Evolutionary conservation across 2,329 filamentous ascomycete genomes (phyloP).

Genomic region (Stenocarpella maydis): DNA sequence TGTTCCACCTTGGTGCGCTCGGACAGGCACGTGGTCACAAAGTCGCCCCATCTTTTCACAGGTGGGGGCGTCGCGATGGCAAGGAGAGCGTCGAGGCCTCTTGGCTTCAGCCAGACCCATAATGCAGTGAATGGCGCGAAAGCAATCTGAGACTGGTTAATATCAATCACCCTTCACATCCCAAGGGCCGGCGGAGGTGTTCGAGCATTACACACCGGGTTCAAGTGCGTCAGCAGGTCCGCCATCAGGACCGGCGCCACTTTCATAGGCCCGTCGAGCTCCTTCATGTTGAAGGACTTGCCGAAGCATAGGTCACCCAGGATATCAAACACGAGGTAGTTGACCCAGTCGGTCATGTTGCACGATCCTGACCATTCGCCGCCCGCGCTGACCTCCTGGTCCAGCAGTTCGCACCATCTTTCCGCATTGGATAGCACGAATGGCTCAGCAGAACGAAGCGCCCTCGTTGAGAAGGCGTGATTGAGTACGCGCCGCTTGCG

Average conservation of each 20-base stretch:
- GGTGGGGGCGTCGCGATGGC: conserved; percentile 37
- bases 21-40: conserved; percentile 38
- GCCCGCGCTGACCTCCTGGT: conserved; percentile 30
- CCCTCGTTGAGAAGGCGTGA: conserved; percentile 53
- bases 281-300: conserved; percentile 36
- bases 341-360: conserved; percentile 32
- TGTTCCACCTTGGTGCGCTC: conserved; percentile 36
- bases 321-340: conserved; percentile 34
- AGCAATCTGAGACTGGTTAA: conserved; percentile 36
- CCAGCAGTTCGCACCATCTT: conserved; percentile 30
- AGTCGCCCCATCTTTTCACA: conserved; percentile 37
- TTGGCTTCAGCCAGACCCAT: conserved; percentile 40
- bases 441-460: conserved; percentile 51
- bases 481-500: conserved; percentile 53
- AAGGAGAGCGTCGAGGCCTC: conserved; percentile 39
- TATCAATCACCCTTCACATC: neutral
- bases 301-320: conserved; percentile 37
- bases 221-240: conserved; percentile 36
- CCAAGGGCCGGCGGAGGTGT: neutral
- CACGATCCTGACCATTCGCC: conserved; percentile 20
- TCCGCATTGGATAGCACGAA: conserved; percentile 33
- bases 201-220: conserved; percentile 28
- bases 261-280: conserved; percentile 32
- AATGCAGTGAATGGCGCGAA: conserved; percentile 38
- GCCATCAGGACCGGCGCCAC: conserved; percentile 28